Evolutionary conservation across 306 rosid species (phyloP).

Genomic region (Trichosanthes cucumerina): DNA sequence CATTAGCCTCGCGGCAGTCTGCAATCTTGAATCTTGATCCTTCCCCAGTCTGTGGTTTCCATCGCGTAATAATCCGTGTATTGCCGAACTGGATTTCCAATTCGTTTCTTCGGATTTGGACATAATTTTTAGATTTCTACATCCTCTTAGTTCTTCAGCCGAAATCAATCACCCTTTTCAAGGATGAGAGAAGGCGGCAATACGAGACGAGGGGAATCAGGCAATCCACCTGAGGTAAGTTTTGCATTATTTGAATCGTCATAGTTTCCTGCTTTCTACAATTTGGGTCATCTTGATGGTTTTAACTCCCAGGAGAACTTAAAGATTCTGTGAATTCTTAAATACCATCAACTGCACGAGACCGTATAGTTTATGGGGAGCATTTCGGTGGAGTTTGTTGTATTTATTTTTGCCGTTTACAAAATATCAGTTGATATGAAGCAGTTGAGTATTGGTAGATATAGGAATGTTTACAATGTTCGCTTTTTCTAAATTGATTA

Average conservation of each 20-base stretch:
- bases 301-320: neutral
- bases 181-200: conserved; percentile 18
- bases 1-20: neutral
- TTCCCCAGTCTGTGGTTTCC: neutral
- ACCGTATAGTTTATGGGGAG: neutral
- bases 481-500: neutral
- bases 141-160: neutral
- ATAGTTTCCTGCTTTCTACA: neutral
- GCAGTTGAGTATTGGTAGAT: neutral
- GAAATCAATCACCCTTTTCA: neutral
- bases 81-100: neutral
- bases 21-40: neutral
- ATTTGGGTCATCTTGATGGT: neutral
- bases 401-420: neutral
- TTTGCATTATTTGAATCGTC: neutral
- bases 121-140: neutral
- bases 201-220: conserved; percentile 17
- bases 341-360: neutral
- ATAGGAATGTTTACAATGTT: neutral
- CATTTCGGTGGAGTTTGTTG: neutral
- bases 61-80: neutral
- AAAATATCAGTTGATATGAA: neutral
- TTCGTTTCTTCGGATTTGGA: neutral
- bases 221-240: conserved; percentile 38
- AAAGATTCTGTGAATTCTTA: neutral